A percentile compares a stretch with the other conserved stretches of the same genome.
Evolutionary conservation across 768 basidiomycete genomes (phyloP).

Genomic region (Lactarius sp.): DNA sequence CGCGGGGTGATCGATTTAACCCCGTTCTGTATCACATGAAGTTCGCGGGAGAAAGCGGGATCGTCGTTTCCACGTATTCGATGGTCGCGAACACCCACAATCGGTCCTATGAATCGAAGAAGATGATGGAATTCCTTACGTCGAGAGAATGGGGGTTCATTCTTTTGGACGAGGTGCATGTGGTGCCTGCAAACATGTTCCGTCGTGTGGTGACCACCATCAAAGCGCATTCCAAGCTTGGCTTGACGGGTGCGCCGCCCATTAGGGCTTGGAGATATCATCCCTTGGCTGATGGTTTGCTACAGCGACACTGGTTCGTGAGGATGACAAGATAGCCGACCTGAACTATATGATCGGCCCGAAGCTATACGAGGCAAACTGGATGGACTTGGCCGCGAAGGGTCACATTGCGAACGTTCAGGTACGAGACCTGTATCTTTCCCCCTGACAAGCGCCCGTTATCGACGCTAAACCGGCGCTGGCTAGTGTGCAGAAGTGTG

Average conservation of each 20-base stretch:
- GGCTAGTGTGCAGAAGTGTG: conserved; percentile 95
- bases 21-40: conserved; percentile 32
- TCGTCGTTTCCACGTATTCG: conserved; percentile 97
- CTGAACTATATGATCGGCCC: conserved; percentile 99
- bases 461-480: conserved; percentile 10
- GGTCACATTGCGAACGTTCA: conserved; percentile 99
- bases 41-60: conserved; percentile 97
- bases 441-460: conserved; percentile 11
- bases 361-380: conserved; percentile 98
- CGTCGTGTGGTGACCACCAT: conserved; percentile 96
- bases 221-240: conserved; percentile 98
- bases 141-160: conserved; percentile 99
- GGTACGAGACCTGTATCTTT: conserved; percentile 43
- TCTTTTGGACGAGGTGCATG: conserved; percentile 95
- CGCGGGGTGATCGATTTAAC: conserved; percentile 24
- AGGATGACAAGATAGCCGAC: conserved; percentile 98
- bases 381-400: conserved; percentile 99
- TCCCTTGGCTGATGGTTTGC: conserved; percentile 12
- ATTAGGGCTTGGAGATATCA: background rate
- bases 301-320: conserved; percentile 92
- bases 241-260: conserved; percentile 72
- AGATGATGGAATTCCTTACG: conserved; percentile 99
- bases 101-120: conserved; percentile 97
- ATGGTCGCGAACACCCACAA: conserved; percentile 99
- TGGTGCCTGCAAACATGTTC: conserved; percentile 99